Percentiles rank a stretch among this genome's conserved stretches.
phyloP scores from a whole-genome alignment of 495 filamentous ascomycete genomes.

The Xylaria venustula region DNA sequence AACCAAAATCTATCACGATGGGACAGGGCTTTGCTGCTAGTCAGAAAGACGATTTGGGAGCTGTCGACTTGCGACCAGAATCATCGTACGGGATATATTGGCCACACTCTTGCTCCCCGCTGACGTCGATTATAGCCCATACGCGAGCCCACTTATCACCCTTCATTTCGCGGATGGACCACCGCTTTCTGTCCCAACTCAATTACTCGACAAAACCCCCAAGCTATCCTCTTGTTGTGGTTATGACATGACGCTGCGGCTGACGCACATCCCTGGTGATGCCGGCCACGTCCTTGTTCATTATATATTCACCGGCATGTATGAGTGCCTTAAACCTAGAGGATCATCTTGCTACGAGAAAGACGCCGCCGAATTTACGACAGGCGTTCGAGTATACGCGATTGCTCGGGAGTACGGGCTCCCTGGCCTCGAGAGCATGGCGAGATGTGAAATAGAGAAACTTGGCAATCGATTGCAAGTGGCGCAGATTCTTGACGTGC shows the following conservation, averaged over 20 bases:
- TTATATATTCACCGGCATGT: conserved; percentile 24
- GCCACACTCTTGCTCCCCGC: conserved; percentile 15
- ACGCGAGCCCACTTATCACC: conserved; percentile 14
- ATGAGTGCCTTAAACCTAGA: conserved; percentile 14
- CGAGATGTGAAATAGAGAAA: conserved; percentile 17
- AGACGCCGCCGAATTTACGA: conserved; percentile 11
- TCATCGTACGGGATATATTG: background rate
- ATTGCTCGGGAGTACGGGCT: conserved; percentile 11
- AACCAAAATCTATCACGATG: background rate
- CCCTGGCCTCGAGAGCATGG: conserved; percentile 2
- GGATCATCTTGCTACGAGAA: conserved; percentile 7
- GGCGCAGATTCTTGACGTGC: conserved; percentile 11
- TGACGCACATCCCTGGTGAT: conserved; percentile 12
- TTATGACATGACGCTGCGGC: background rate
- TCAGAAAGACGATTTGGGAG: background rate
- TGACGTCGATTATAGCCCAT: conserved; percentile 25
- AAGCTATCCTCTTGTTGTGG: conserved; percentile 11
- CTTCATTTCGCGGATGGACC: conserved; percentile 17
- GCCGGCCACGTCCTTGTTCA: conserved; percentile 31
- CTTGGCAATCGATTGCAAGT: conserved; percentile 4
- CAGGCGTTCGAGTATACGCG: conserved; percentile 12
- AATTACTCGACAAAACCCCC: conserved; percentile 12
- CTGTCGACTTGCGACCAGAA: background rate
- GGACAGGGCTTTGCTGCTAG: background rate
- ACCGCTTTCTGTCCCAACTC: conserved; percentile 15